Base-by-base conservation (phyloP, 257 asterid genomes). In the Rubia yunnanensis region DNA sequence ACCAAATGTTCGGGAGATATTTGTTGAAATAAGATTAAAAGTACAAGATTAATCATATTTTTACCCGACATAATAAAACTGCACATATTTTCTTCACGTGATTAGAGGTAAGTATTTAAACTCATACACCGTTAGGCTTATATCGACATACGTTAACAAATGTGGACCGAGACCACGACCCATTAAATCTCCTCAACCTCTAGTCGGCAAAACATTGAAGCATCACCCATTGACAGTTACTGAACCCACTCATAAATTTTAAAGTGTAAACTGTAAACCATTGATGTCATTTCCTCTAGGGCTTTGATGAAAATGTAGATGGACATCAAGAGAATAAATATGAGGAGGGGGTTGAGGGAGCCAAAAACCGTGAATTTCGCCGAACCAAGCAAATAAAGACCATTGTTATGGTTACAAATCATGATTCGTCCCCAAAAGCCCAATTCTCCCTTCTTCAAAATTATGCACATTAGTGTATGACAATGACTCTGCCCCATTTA, bases 361-460 rank as follows among this genome's bases (percentile, higher is more conserved):
- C 70, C 70, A 71, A 58, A 71, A 64, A 70, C 77, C 85, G 82
- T 80, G 83, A 80, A 77, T 80, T 73, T 79, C 75, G 85, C 84
- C 76, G 54, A 71, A 63, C 74, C 74, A 71, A 74, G 73, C 73
- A 76, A 76, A 73, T 54, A 44, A n/a, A 46, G 28, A 64, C 62
- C 35, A 59, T 69, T 50, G 66, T 70, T 54, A 78, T 64, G 67
- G 73, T 76, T 35, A 56, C 32, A 24, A 31, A 56, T 24, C 36
- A 24, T 44, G 52, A 44, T 44, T 44, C 52, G 52, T 11, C n/a
- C 10, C 23, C 77, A 76, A 75, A 65, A 80, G 57, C 53, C 36
- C 64, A 28, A 66, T 18, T 39, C 58, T 44, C 34, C 36, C 53
- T 14, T 44, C 52, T 2, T 44, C 52, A 44, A 44, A 44, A 14